A percentile compares a stretch with the other conserved stretches of the same genome.
Conservation (phyloP, 805 yeast genomes). For the Pachysolen tannophilus region DNA sequence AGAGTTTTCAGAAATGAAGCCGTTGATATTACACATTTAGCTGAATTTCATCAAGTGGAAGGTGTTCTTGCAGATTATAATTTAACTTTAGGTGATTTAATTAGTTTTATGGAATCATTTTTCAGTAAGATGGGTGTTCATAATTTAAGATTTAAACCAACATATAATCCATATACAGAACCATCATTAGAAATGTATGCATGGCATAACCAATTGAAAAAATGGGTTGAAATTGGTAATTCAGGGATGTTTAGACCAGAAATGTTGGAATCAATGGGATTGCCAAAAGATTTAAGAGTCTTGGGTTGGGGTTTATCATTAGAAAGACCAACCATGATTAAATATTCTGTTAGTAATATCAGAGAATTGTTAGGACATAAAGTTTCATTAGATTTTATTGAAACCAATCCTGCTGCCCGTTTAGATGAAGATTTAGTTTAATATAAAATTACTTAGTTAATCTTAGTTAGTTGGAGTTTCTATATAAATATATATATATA, state of each 20-base stretch:
- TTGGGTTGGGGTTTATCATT: slow-evolving; percentile 96
- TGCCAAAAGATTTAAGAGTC: slow-evolving; percentile 89
- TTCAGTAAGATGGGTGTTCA: slow-evolving; percentile 96
- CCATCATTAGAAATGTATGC: slow-evolving; percentile 97
- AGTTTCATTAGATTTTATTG: slow-evolving; percentile 89
- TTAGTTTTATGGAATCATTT: slow-evolving; percentile 97
- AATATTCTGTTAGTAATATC: slow-evolving; percentile 90
- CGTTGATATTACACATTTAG: slow-evolving; percentile 98
- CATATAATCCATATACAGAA: slow-evolving; percentile 98
- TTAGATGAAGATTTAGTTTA: slow-evolving; percentile 65
- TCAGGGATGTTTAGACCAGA: slow-evolving; percentile 99
- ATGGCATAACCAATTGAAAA: slow-evolving; percentile 87
- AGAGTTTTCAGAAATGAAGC: slow-evolving; percentile 99
- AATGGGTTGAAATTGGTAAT: slow-evolving; percentile 99
- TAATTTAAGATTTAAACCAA: slow-evolving; percentile 93
- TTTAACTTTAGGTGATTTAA: slow-evolving; percentile 89
- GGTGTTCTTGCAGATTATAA: slow-evolving; percentile 98
- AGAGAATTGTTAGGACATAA: slow-evolving; percentile 97
- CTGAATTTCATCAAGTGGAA: slow-evolving; percentile 98
- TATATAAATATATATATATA: no score
- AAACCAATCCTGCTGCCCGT: slow-evolving; percentile 96
- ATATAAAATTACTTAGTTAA: neutral
- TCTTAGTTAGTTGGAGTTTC: slow-evolving; percentile 23
- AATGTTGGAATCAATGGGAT: slow-evolving; percentile 97
- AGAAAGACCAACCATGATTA: slow-evolving; percentile 99